Evolutionary conservation across 192 early-diverging fungal species (phyloP).

Genomic region (Gaertneriomyces semiglobifer): DNA sequence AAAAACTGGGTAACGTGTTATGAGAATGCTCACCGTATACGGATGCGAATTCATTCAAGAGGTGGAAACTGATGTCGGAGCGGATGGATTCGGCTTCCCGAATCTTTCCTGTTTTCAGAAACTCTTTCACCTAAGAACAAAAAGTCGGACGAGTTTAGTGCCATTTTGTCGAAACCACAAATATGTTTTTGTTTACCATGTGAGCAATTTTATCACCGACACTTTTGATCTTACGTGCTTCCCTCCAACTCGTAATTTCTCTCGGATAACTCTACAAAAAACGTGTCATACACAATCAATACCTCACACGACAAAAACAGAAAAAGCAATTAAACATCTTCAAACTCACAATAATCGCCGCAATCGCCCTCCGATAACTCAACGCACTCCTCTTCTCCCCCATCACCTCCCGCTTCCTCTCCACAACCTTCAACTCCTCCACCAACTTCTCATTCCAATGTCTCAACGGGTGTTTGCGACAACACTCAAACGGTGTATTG

Average conservation of each 20-base stretch:
- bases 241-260: slow-evolving; percentile 17
- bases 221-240: slow-evolving; percentile 35
- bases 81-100: slow-evolving; percentile 11
- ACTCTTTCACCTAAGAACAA: slow-evolving; percentile 26
- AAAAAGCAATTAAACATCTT: not conserved
- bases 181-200: slow-evolving; percentile 9
- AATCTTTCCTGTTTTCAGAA: slow-evolving; percentile 25
- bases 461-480: slow-evolving; percentile 16
- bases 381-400: slow-evolving; percentile 23
- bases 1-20: not conserved
- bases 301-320: too few relatives aligned
- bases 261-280: slow-evolving; percentile 29
- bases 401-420: slow-evolving; percentile 18
- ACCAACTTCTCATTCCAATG: slow-evolving; percentile 27
- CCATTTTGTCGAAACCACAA: not conserved
- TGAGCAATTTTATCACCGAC: slow-evolving; percentile 35
- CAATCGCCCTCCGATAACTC: slow-evolving; percentile 28
- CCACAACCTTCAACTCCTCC: slow-evolving; percentile 17
- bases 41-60: slow-evolving; percentile 15
- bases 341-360: slow-evolving; percentile 27
- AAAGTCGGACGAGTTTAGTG: slow-evolving; percentile 2
- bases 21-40: too few relatives aligned
- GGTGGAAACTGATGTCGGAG: slow-evolving; percentile 3
- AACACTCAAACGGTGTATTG: slow-evolving; percentile 14
- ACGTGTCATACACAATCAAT: slow-evolving; percentile 1